Base-by-base conservation (phyloP, 139 green algal genomes). In the Tetraselmis striata region DNA sequence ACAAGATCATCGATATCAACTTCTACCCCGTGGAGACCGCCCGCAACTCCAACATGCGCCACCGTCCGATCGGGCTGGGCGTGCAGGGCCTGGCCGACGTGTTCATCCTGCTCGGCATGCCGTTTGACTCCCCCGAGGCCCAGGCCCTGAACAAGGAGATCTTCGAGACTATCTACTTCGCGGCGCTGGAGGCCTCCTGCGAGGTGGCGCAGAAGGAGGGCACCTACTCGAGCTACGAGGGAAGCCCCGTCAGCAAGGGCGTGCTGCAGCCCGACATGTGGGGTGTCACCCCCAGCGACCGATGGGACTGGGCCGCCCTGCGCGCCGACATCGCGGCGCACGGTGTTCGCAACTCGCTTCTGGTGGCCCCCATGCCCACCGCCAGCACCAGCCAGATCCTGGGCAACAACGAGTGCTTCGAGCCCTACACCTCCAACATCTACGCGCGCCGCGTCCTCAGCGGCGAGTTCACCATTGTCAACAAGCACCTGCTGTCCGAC, bases 1-100 rank as follows among this genome's bases (percentile, higher is more conserved):
- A 99, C 91, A 93, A 94, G 80, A 98, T 99, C 88, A 99, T 99
- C 81, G 97, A 99, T 85, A 88, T 98, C 86, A 99, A 99, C 94
- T 98, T 92, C 92, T 99, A 99, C 89, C 97, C 97, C 0, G 92
- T 95, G 23, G 93, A 98, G 83, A 93, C 92, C 1, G 95, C 95
- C 0, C 85, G 90, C 31, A 82, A 84, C 59, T 96, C 90, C 82
- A 99, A 99, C 93, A 92, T 98, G 89, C 90, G 94, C 31, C 96
- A 99, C 92, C 86, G 97, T 28, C 97, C 97, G 84, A 98, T 99
- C 81, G 97, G 97, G 76, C 91, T 99, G 1, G 97, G 97, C 82
- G 93, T 98, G 23, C 95, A 98, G 87, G 97, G 97, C 75, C 92
- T 99, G 45, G 97, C 97, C 1, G 97, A 99, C 86, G 89, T 94